Evolutionary conservation across 2,329 filamentous ascomycete species (phyloP).

Genomic region (Diaporthe citriasiana): DNA sequence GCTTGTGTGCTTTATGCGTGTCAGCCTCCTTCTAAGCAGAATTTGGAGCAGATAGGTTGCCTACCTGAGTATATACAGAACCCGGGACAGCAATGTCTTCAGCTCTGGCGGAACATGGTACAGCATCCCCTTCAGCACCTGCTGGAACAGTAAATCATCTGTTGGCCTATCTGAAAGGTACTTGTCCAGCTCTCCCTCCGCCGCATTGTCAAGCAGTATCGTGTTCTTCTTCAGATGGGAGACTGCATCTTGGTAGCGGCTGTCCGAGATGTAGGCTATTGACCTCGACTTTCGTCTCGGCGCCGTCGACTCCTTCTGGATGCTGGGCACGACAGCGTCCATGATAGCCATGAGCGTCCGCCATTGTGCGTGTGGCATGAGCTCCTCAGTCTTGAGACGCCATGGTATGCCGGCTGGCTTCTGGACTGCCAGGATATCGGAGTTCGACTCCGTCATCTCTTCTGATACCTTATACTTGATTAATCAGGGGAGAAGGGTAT

Average conservation of each 20-base stretch:
- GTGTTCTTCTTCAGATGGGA: slow-evolving; percentile 35
- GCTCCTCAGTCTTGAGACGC: slow-evolving; percentile 37
- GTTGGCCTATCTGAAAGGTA: slow-evolving; percentile 47
- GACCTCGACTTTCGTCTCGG: slow-evolving; percentile 31
- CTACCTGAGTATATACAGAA: slow-evolving; percentile 44
- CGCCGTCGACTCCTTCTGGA: slow-evolving; percentile 41
- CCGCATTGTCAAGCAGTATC: slow-evolving; percentile 28
- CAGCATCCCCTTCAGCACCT: slow-evolving; percentile 44
- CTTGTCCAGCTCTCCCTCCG: slow-evolving; percentile 42
- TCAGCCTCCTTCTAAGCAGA: not conserved
- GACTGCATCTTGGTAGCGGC: slow-evolving; percentile 40
- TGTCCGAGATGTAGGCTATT: slow-evolving; percentile 42
- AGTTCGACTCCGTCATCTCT: slow-evolving; percentile 13
- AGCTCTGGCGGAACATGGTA: slow-evolving; percentile 42
- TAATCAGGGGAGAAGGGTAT: not conserved
- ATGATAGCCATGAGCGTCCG: slow-evolving; percentile 47
- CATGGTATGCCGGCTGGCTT: slow-evolving; percentile 48
- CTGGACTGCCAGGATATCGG: slow-evolving; percentile 11
- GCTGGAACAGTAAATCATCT: slow-evolving; percentile 42
- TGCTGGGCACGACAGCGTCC: slow-evolving; percentile 45
- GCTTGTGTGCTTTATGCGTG: slow-evolving; percentile 26
- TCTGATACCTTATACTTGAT: no score
- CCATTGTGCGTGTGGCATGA: slow-evolving; percentile 44
- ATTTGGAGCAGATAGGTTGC: not conserved
- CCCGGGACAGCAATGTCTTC: slow-evolving; percentile 37